Evolutionary conservation across 352 stramenopile genomes (phyloP), one percentile per base, ranked within the genome.

Genomic region (Phytophthora capsici): DNA sequence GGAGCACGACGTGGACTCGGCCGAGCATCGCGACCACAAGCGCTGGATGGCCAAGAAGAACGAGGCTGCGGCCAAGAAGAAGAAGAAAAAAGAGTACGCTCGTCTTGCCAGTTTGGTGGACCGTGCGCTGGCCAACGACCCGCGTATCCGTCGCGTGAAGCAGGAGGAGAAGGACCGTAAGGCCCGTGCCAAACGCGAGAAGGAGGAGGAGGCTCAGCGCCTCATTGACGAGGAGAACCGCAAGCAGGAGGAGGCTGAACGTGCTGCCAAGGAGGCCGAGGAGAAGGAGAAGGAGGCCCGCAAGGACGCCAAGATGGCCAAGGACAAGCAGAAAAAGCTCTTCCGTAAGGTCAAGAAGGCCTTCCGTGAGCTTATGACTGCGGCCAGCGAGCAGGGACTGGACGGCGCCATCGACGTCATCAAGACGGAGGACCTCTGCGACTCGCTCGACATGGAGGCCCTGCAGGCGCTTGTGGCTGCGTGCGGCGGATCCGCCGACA

Each of bases 41-140:
- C 84, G 86, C 22, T 93, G 82, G 82, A 91, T 94, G 84, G 85
- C 85, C 49, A 94, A 94, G 79, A 94, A 94, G 79, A 94, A 94
- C 73, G 86, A 94, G 60, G 73, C 64, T 5, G 84, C 79, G 0
- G 84, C 83, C 50, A 94, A 94, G 83, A 94, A 94, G 81, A 90
- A 89, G 77, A 94, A 94, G 84, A 94, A 94, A 69, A 83, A 89
- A 69, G 86, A 94, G 72, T 94, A 94, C 75, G 77, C 76, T 14
- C 86, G 86, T 73, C 80, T 94, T 0, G 84, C 84, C 46, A 89
- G 78, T 61, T 76, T 94, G 13, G 84, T 94, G 40, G 86, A 94
- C 75, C 84, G 86, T 56, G 86, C 86, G 16, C 71, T 90, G 46
- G 82, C 86, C 22, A 77, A 71, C 23, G 86, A 94, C 51, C 86